Percentiles rank a stretch among this genome's conserved stretches.
Evolutionary conservation across 768 basidiomycete species (phyloP).

Genomic region (Mycena vitilis): DNA sequence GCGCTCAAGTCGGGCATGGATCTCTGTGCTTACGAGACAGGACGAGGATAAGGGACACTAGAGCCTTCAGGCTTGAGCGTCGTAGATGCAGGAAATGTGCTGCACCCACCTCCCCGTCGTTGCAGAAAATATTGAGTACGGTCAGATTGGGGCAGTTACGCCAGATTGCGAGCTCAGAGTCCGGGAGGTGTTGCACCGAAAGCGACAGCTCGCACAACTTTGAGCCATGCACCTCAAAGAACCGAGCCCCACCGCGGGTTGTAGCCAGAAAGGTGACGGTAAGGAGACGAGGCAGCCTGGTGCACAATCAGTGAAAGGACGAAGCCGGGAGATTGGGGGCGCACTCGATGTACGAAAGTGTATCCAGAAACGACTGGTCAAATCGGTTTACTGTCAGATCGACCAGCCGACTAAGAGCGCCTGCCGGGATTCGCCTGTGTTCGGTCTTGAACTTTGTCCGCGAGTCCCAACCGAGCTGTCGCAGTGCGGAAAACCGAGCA

Average conservation of each 20-base stretch:
- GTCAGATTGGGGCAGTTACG: slow-evolving; percentile 5
- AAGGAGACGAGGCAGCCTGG: slow-evolving; percentile 9
- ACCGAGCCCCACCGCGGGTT: background rate
- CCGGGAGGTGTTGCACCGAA: slow-evolving; percentile 2
- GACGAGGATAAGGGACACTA: background rate
- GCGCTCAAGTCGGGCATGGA: background rate
- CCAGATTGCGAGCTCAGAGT: slow-evolving; percentile 1
- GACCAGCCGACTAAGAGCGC: slow-evolving; percentile 9
- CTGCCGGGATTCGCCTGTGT: background rate
- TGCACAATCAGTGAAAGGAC: background rate
- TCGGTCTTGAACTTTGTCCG: slow-evolving; percentile 6
- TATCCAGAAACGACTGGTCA: slow-evolving; percentile 9
- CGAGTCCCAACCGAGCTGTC: slow-evolving; percentile 8
- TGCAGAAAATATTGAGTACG: slow-evolving; percentile 6
- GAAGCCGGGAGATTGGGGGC: background rate
- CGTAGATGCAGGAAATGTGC: background rate
- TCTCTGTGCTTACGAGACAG: background rate
- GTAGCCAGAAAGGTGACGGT: background rate
- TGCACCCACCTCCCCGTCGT: slow-evolving; percentile 5
- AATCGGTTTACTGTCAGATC: slow-evolving; percentile 1
- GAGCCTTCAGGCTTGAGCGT: background rate
- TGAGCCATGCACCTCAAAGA: slow-evolving; percentile 15
- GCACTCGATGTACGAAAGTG: slow-evolving; percentile 19
- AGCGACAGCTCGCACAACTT: slow-evolving; percentile 16
- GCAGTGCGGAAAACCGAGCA: slow-evolving; percentile 4